These are phyloP conservation scores for Kluyveromyces wickerhamii DNA, from an alignment of 805 yeast genomes.

Conservation along the genomic window DNA sequence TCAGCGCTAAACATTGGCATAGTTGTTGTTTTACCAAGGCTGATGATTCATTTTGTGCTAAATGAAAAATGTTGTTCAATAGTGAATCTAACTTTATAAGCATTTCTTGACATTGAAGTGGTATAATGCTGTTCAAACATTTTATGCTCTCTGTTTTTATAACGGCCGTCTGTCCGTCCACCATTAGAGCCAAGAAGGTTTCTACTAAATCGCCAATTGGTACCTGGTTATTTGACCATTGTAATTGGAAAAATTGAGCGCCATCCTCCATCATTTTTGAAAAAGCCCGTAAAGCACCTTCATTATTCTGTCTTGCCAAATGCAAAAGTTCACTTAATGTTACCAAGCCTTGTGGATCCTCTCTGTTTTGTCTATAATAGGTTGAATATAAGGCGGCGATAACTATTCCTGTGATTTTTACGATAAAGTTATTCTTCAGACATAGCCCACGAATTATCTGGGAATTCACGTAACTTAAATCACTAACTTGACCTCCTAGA, in stretches of 20 bases:
- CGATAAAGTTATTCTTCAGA: constrained; percentile 39
- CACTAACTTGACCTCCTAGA: constrained; percentile 32
- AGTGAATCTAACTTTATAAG: constrained; percentile 58
- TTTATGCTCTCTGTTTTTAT: constrained; percentile 57
- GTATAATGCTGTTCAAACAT: constrained; percentile 71
- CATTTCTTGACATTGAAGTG: constrained; percentile 59
- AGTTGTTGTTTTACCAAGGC: constrained; percentile 61
- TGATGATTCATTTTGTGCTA: constrained; percentile 53
- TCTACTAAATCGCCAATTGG: constrained; percentile 67
- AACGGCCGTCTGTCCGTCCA: constrained; percentile 32
- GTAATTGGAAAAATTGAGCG: constrained; percentile 53
- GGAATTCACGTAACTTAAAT: constrained; percentile 38
- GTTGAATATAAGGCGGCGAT: constrained; percentile 71
- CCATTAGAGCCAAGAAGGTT: constrained; percentile 47
- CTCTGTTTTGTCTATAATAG: constrained; percentile 29
- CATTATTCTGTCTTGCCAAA: constrained; percentile 42
- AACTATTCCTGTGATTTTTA: constrained; percentile 87
- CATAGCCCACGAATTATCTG: constrained; percentile 35
- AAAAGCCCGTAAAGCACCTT: constrained; percentile 55
- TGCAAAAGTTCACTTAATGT: constrained; percentile 61
- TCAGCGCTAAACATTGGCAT: constrained; percentile 63
- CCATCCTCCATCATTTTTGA: constrained; percentile 89
- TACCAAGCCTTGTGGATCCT: constrained; percentile 47
- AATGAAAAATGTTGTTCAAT: constrained; percentile 52
- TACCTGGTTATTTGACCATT: constrained; percentile 41